Conservation (phyloP, 2,329 filamentous ascomycete species). For the Alternaria solani region DNA sequence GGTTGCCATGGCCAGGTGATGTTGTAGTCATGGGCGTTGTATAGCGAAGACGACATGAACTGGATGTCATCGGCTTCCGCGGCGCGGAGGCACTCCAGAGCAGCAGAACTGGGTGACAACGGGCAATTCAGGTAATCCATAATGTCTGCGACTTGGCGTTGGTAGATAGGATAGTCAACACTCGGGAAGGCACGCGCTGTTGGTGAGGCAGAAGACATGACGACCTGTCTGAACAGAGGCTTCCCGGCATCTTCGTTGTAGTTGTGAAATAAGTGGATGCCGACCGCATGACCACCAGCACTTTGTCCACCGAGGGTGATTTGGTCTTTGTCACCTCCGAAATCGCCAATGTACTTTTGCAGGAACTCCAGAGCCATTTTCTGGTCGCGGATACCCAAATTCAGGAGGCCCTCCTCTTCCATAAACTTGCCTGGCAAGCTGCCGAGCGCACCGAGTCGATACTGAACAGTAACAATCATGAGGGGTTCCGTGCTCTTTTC, state of each 20-base stretch:
- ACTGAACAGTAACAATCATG: conserved; percentile 48
- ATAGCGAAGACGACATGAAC: conserved; percentile 51
- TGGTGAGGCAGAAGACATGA: conserved; percentile 46
- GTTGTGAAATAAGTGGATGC: conserved; percentile 49
- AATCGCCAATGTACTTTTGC: conserved; percentile 48
- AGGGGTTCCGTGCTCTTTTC: conserved; percentile 40
- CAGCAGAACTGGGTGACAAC: conserved; percentile 33
- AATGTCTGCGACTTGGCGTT: conserved; percentile 40
- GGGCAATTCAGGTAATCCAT: conserved; percentile 43
- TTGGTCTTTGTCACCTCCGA: conserved; percentile 51
- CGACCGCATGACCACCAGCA: conserved; percentile 50
- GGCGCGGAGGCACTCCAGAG: conserved; percentile 52
- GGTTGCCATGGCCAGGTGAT: conserved; percentile 62
- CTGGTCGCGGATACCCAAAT: conserved; percentile 45
- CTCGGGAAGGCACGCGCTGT: conserved; percentile 48
- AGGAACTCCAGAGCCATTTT: conserved; percentile 49
- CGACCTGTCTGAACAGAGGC: conserved; percentile 44
- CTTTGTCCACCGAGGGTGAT: conserved; percentile 54
- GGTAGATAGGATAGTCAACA: conserved; percentile 42
- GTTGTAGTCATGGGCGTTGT: conserved; percentile 49
- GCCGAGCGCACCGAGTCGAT: conserved; percentile 46
- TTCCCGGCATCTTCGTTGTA: conserved; percentile 43
- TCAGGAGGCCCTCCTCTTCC: conserved; percentile 45
- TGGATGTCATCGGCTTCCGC: conserved; percentile 52
- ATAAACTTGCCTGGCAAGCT: conserved; percentile 46